A percentile compares a stretch with the other conserved stretches of the same genome.
phyloP scores from a whole-genome alignment of 225 moss, liverwort and hornwort genomes.

The Ulota crispa region DNA sequence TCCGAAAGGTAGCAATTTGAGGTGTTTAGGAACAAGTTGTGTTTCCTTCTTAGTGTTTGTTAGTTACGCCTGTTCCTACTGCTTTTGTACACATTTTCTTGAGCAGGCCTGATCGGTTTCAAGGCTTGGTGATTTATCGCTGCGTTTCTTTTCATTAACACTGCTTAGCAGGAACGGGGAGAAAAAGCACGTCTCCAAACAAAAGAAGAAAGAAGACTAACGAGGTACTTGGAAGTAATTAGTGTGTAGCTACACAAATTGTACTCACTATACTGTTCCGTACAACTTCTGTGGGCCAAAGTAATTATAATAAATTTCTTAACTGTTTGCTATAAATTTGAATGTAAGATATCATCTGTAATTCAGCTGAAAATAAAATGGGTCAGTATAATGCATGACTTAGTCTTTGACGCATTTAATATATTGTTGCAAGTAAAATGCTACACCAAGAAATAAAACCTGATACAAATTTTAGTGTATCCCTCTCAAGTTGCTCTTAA shows the following conservation, averaged over 20 bases:
- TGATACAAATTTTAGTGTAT: neutral
- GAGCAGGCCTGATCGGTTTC: neutral
- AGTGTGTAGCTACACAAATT: slow-evolving; percentile 11
- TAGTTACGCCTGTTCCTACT: neutral
- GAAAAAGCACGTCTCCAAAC: slow-evolving; percentile 38
- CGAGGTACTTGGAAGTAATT: slow-evolving; percentile 31
- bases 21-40: slow-evolving; percentile 11
- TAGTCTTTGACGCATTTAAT: neutral
- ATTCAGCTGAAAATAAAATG: neutral
- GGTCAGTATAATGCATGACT: neutral
- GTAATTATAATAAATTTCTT: neutral
- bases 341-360: neutral
- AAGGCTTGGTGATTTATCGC: neutral
- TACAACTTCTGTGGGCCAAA: neutral
- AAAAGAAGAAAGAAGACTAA: slow-evolving; percentile 41
- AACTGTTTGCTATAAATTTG: neutral
- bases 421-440: neutral
- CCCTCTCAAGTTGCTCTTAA: neutral
- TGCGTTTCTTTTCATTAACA: slow-evolving; percentile 2
- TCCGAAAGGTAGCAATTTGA: slow-evolving; percentile 37
- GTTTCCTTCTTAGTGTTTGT: slow-evolving; percentile 5
- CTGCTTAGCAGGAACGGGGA: slow-evolving; percentile 30
- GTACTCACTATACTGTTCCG: neutral
- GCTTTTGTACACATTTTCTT: neutral
- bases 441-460: neutral